Evolutionary conservation across 1,284 basidiomycete species (phyloP), one percentile per base, ranked within the genome.

Genomic region (Heterobasidion parviporum): DNA sequence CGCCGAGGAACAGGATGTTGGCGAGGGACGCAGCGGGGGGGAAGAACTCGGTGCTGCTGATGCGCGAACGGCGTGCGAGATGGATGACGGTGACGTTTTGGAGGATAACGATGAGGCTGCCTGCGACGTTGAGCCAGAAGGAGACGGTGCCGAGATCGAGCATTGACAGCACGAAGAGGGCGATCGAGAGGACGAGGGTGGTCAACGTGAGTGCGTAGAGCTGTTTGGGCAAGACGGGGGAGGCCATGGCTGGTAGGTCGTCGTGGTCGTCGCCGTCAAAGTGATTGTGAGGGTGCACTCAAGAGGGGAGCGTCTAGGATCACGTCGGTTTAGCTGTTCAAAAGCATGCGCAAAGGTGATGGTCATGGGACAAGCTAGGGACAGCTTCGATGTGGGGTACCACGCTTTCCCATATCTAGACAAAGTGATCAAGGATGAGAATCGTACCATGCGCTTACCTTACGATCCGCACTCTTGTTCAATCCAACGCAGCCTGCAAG

Each of bases 121-220:
- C 48, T 16, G 46, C 32, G 43, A 59, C 34, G 38, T 54, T 54
- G 18, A 56, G 49, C 50, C 52, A 59, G 52, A 59, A 59, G 52
- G 51, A 53, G 47, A 53, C 57, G 38, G 57, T 59, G 47, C 52
- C 57, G 34, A 59, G 53, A 36, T 59, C 57, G 20, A 56, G 35
- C 35, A 56, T 26, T 44, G 48, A 15, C 52, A 59, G 16, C 33
- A 54, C 46, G 48, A 59, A 54, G 26, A 54, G 35, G 47, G 50
- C 44, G 14, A 50, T 16, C 47, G 55, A 54, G 32, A 59, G 36
- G 43, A 15, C 33, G 16, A 56, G 52, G n/a, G 57, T 56, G 3
- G 41, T 38, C 38, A 56, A 20, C 8, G 57, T 56, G 52, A 52
- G 47, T 18, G 41, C n/a, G 36, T 38, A 53, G 45, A 56, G 55